Evolutionary conservation across 1,284 basidiomycete species (phyloP), one percentile per base, ranked within the genome.

Genomic region (Cutaneotrichosporon sp.): DNA sequence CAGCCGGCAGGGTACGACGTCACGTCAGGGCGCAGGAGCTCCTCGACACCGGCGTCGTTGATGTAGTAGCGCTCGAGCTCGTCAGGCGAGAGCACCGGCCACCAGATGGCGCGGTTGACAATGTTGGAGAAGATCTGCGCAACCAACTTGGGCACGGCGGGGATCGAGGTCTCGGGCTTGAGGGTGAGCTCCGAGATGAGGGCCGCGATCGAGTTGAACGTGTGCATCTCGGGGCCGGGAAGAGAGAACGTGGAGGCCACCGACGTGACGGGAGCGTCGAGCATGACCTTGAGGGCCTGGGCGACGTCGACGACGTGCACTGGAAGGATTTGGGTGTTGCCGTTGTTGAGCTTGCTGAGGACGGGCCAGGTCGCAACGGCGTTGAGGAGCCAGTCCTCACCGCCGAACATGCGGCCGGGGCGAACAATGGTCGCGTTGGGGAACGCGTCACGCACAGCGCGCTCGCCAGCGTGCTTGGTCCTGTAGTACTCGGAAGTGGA

Each of bases 291-390:
- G 64, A 99, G 86, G 11, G 89, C 96, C 80, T 94, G 89, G 6
- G 96, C 96, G 61, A 99, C 92, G 76, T 99, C 94, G 73, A 97
- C 81, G 55, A 94, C 93, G 86, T 98, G 94, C 47, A 90, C 91
- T 2, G 97, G 96, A 46, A 92, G 89, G 79, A 91, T 87, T 82
- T 87, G 88, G 26, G 96, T 96, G 78, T 89, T 82, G 58, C 88
- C 91, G 72, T 90, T 81, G 84, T 98, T 99, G 69, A 98, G 85
- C 78, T 91, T 90, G 92, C 90, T 97, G 84, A 91, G 90, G 70
- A 92, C 89, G n/a, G 96, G 90, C 86, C 89, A 96, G 72, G 87
- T 83, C 57, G 92, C 90, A 81, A 97, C 91, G 79, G 91, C 93
- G 81, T 92, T 97, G 75, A 99, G 81, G 62, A 99, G 83, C 79